Evolutionary conservation across 2,329 filamentous ascomycete genomes (phyloP).

Genomic region (Apiospora koreana): DNA sequence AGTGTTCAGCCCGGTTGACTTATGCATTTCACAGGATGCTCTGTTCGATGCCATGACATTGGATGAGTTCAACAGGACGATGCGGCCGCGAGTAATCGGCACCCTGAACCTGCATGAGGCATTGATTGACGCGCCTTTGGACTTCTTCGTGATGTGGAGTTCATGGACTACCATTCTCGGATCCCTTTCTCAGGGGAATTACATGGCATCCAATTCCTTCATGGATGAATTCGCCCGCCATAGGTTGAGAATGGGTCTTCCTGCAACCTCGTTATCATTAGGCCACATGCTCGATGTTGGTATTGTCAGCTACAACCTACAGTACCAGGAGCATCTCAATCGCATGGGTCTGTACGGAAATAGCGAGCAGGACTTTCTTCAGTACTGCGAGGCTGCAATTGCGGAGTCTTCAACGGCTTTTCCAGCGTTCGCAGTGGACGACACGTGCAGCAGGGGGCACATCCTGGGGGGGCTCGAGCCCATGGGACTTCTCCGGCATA

Average conservation of each 20-base stretch:
- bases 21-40: too few species aligned
- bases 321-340: background rate
- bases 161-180: slow-evolving; percentile 39
- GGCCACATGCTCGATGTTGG: slow-evolving; percentile 9
- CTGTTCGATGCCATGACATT: too few species aligned
- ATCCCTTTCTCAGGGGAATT: slow-evolving; percentile 19
- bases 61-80: too few species aligned
- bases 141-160: slow-evolving; percentile 43
- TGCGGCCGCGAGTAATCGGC: slow-evolving; percentile 17
- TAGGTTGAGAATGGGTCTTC: background rate
- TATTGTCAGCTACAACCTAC: background rate
- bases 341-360: slow-evolving; percentile 4
- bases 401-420: slow-evolving; percentile 1
- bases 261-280: slow-evolving; percentile 12
- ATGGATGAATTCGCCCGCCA: slow-evolving; percentile 10
- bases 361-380: slow-evolving; percentile 9
- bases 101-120: slow-evolving; percentile 24
- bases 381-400: background rate
- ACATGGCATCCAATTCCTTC: slow-evolving; percentile 11
- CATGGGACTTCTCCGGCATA: too few species aligned
- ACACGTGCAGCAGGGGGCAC: too few species aligned
- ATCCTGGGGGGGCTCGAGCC: too few species aligned
- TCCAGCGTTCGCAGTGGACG: too few species aligned
- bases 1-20: too few species aligned
- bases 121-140: slow-evolving; percentile 15